Conservation (phyloP, 768 basidiomycete species). For the Lentinula raphanica region DNA sequence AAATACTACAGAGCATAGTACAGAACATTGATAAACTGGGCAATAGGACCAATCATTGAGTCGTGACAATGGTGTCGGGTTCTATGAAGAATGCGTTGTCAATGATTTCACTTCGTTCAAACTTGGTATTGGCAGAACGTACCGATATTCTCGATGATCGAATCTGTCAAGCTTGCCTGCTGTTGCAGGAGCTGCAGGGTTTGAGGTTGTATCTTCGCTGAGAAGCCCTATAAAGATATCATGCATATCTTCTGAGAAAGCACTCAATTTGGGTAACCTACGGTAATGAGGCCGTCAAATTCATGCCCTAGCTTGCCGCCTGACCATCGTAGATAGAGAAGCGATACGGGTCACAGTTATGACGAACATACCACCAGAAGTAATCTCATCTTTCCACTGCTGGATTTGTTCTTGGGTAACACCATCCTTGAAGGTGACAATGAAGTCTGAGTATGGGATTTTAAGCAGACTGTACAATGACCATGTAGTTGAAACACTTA, state of each 20-base stretch:
- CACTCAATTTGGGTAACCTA: conserved; percentile 11
- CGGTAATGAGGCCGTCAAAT: conserved; percentile 36
- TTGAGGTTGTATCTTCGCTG: conserved; percentile 31
- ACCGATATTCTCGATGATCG: conserved; percentile 20
- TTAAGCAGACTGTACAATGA: background rate
- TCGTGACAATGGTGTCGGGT: background rate
- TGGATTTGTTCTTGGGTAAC: conserved; percentile 37
- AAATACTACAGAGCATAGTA: too few relatives aligned
- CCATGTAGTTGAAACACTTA: background rate
- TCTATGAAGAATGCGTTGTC: background rate
- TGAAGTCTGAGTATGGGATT: conserved; percentile 34
- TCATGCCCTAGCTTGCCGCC: conserved; percentile 40
- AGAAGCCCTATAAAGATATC: conserved; percentile 31
- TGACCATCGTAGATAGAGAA: conserved; percentile 8
- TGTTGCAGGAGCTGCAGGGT: conserved; percentile 26
- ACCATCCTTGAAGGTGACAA: conserved; percentile 49
- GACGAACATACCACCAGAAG: conserved; percentile 29
- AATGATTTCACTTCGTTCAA: background rate
- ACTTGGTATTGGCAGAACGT: background rate
- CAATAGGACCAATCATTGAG: background rate
- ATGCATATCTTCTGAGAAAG: background rate
- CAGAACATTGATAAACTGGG: too few relatives aligned
- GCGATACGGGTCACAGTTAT: background rate
- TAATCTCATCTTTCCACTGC: conserved; percentile 33
- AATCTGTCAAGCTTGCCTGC: conserved; percentile 10